These are phyloP conservation scores for Suhomyces prunicola DNA, from an alignment of 805 yeast genomes.

Conservation along the genomic window DNA sequence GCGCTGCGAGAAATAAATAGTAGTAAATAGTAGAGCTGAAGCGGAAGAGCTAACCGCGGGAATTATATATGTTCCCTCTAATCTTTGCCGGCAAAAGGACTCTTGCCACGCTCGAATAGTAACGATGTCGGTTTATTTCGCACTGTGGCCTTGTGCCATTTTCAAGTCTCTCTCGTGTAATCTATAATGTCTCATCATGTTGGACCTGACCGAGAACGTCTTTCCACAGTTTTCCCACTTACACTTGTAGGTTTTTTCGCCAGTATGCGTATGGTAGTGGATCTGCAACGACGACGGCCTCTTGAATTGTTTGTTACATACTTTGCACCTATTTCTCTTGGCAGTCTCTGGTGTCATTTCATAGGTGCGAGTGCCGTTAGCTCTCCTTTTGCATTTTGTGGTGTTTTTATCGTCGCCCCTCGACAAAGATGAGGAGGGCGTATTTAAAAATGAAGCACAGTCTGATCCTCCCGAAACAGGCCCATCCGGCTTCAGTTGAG, in stretches of 20 bases:
- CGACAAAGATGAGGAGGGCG: conserved; percentile 5
- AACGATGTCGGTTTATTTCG: too few species aligned
- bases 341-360: conserved; percentile 45
- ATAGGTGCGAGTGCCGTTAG: conserved; percentile 1
- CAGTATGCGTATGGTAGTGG: conserved; percentile 69
- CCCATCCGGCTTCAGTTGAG: background rate
- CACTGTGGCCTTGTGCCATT: background rate
- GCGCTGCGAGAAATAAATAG: background rate
- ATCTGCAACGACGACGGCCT: conserved; percentile 81
- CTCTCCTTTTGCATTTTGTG: background rate
- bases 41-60: background rate
- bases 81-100: background rate
- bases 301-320: conserved; percentile 74
- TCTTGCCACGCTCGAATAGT: background rate
- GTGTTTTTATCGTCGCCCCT: background rate
- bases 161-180: conserved; percentile 45
- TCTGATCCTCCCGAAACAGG: background rate
- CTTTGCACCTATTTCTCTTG: conserved; percentile 44
- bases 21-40: background rate
- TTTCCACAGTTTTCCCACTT: conserved; percentile 64
- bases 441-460: conserved; percentile 1
- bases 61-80: background rate
- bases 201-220: conserved; percentile 71
- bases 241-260: conserved; percentile 34
- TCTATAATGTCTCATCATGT: conserved; percentile 75